Base-by-base conservation (phyloP, 1,284 basidiomycete genomes). In the Coniferiporia sulphurascens region DNA sequence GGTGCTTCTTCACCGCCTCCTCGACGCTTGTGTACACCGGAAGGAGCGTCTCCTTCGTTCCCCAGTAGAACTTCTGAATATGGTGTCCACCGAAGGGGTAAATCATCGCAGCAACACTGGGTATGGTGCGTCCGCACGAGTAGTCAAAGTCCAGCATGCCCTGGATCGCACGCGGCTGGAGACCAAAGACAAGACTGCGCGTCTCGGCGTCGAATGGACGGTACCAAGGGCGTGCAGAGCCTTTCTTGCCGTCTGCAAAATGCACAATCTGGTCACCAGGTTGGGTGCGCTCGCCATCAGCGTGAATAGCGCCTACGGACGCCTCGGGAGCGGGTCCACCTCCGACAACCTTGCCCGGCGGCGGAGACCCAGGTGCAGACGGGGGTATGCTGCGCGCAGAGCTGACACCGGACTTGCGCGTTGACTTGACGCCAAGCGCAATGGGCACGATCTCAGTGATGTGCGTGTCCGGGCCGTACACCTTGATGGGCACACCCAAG, bases 61-160 rank as follows among this genome's bases (percentile, higher is more conserved):
- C 96, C 96, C 96, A 99, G 84, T 99, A 95, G 84, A 98, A 97
- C 82, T 99, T 99, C 78, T 99, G 96, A 75, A 98, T 97, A 79
- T 98, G 96, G 78, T 98, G 96, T 36, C 96, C 96, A 72, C 96
- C 96, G 77, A 99, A 99, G 72, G 97, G 97, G 76, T 99, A 99
- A 75, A 99, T 98, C 96, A 99, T 99, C 58, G 97, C 96, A 44
- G 96, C 96, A 65, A 99, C 96, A 57, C 89, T 93, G 52, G 96
- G 95, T n/a, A 87, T 84, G 63, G 84, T 76, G 65, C 97, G 92
- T 36, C 96, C 96, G 75, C 97, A 99, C 15, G 93, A 94, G 78
- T 90, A 99, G 82, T 99, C 96, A 69, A 99, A 99, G 84, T 99
- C 96, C 67, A 99, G 90, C 97, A 99, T 99, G 71, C 96, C 96